Conservation (phyloP, 1,284 basidiomycete genomes). For the Rhizopogon parksii region DNA sequence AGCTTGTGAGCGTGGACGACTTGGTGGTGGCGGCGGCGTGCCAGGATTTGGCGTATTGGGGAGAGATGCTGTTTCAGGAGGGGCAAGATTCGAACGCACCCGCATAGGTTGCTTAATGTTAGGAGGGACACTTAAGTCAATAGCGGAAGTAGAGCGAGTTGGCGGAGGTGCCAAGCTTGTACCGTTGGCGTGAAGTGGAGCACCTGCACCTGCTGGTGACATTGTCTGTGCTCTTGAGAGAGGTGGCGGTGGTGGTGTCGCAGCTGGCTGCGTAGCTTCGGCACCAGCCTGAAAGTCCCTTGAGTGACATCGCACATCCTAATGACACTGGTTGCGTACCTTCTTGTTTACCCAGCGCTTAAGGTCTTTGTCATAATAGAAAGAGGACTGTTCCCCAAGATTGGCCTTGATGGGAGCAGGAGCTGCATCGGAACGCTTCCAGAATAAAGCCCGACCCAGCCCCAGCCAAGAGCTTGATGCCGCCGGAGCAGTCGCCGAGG, state of each 20-base stretch:
- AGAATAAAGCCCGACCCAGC: constrained; percentile 78
- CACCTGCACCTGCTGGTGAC: constrained; percentile 54
- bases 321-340: constrained; percentile 37
- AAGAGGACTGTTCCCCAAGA: constrained; percentile 85
- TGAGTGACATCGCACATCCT: constrained; percentile 4
- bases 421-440: constrained; percentile 48
- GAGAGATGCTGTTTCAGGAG: constrained; percentile 32
- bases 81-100: constrained; percentile 60
- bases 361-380: constrained; percentile 91
- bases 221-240: constrained; percentile 67
- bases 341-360: constrained; percentile 97
- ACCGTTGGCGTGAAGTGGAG: constrained; percentile 26
- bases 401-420: constrained; percentile 82
- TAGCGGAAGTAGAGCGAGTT: constrained; percentile 54
- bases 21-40: constrained; percentile 39
- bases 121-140: constrained; percentile 48
- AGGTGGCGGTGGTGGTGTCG: constrained; percentile 37
- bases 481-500: constrained; percentile 21
- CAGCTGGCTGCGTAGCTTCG: constrained; percentile 38
- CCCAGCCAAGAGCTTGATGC: constrained; percentile 70
- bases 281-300: constrained; percentile 40
- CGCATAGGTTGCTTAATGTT: constrained; percentile 47
- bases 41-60: constrained; percentile 30
- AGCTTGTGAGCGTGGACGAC: constrained; percentile 54
- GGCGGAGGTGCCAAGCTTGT: constrained; percentile 35